Base-by-base conservation (phyloP, 768 basidiomycete species). In the Hortiboletus flavorubellus region DNA sequence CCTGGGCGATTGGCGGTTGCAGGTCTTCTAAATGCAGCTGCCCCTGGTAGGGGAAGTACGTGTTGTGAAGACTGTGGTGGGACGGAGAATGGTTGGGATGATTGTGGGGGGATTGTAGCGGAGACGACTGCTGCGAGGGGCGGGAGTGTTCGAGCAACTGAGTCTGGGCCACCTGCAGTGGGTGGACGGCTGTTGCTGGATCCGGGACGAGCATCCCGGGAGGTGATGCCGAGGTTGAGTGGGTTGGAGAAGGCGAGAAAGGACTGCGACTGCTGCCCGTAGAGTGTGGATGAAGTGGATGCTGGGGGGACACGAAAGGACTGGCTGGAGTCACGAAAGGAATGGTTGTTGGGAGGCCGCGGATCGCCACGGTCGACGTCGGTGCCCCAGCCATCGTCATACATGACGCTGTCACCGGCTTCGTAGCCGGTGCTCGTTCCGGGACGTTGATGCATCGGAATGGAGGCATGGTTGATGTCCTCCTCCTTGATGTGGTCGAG, bases 261-360 rank as follows among this genome's bases (percentile, higher is more conserved):
- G 83, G 85, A 85, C 78, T 86, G 85, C 76, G 73, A 73, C 67
- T 76, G 78, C 66, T 67, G 75, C 51, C 65, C 72, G 68, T 46
- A 68, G 69, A 74, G 62, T 68, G 73, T 53, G 70, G 78, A 61
- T 64, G 74, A 26, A 65, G 74, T 59, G 53, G 76, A 69, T 68
- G 75, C 57, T 61, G 78, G 67, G 70, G 80, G 78, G 80, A 72
- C 78, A 84, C 83, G 86, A 86, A 87, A 87, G 86, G 86, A 87
- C 83, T 87, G 86, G 82, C 78, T 75, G 80, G 83, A 76, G 78
- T 83, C 83, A 80, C 83, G 85, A 86, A 86, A 86, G 83, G 85
- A 87, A 83, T 85, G 84, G 46, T 63, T 76, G 64, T 68, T 75
- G 66, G 68, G 63, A 58, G 73, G 72, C 46, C 77, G 70, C 49